Percentiles rank a stretch among this genome's conserved stretches.
Evolutionary conservation across 2,329 filamentous ascomycete species (phyloP).

Genomic region (Cephalotrichum gorgonifer): DNA sequence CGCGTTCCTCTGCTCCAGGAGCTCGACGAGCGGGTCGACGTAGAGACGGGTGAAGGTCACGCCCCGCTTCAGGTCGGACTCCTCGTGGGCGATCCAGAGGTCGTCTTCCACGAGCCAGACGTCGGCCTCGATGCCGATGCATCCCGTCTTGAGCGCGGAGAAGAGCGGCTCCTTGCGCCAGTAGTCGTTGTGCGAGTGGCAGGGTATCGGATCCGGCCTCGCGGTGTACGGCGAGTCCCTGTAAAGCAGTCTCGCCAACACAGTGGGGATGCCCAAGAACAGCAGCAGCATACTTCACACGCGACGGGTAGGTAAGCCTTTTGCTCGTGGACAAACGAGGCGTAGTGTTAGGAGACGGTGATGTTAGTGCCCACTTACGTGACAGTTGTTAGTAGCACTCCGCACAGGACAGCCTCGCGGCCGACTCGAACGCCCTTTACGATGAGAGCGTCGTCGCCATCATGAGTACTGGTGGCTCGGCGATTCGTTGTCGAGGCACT

Average conservation of each 20-base stretch:
- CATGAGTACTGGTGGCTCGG: background rate
- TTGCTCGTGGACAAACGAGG: background rate
- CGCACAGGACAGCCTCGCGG: background rate
- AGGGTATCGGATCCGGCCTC: constrained; percentile 34
- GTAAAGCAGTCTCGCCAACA: background rate
- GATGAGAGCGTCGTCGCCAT: background rate
- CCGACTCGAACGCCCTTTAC: background rate
- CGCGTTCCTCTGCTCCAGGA: constrained; percentile 42
- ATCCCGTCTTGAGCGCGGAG: constrained; percentile 48
- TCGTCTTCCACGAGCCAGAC: constrained; percentile 48
- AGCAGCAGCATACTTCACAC: constrained; percentile 5
- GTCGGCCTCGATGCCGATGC: constrained; percentile 58
- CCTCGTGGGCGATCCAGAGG: constrained; percentile 55
- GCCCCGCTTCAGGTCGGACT: constrained; percentile 37
- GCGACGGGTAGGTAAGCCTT: background rate
- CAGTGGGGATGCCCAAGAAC: constrained; percentile 5
- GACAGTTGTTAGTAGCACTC: background rate
- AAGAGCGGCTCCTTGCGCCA: constrained; percentile 54
- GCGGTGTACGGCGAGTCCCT: constrained; percentile 1
- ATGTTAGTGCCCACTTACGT: background rate
- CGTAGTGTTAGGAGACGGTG: background rate
- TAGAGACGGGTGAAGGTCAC: constrained; percentile 54
- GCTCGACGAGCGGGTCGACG: constrained; percentile 48
- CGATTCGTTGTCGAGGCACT: background rate
- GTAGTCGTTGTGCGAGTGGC: constrained; percentile 65